Base-by-base conservation (phyloP, 768 basidiomycete genomes). In the Pilatotrama ljubarskyi region DNA sequence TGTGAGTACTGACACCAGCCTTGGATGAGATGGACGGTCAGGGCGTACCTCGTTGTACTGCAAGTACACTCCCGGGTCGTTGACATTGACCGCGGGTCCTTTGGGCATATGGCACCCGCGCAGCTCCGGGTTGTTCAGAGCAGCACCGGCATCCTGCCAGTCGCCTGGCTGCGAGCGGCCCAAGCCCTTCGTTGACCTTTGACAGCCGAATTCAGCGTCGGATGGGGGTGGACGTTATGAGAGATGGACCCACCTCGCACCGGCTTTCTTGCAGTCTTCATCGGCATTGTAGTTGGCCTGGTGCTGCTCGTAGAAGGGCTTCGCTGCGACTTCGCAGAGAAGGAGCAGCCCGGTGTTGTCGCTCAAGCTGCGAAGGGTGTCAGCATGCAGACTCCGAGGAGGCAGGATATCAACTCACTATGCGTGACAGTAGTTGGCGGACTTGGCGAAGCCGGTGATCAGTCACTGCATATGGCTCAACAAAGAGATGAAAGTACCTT, bases 41-140 rank as follows among this genome's bases (percentile, higher is more conserved):
- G n/a, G 26, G 25, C 76, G 36, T 43, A 85, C 84, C 77, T 85
- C 84, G 64, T 84, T 84, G 71, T 85, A 84, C 62, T 80, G 77
- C 36, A 85, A 66, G 59, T 67, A 73, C 9, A 60, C 68, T 24
- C 69, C 67, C 6, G 68, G 63, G 8, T 66, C 64, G 37, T 56
- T 52, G 5, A 78, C 70, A 41, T 77, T 69, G 55, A 73, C 57
- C 6, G 75, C 75, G 11, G 72, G 72, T 8, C 84, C 83, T 51
- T 83, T 80, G n/a, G 85, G 85, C 85, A 87, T 86, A 37, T 77
- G 70, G 57, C 81, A 82, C 17, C 84, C 84, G 37, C 74, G 66
- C 22, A 87, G 75, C 18, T 76, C 82, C 8, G 77, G 73, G 64
- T 84, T 75, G 32, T 73, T 77, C 10, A 84, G 70, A 1, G 78